A percentile compares a stretch with the other conserved stretches of the same genome.
Conservation (phyloP, 1,284 basidiomycete species). For the Pulveroboletus sp. region DNA sequence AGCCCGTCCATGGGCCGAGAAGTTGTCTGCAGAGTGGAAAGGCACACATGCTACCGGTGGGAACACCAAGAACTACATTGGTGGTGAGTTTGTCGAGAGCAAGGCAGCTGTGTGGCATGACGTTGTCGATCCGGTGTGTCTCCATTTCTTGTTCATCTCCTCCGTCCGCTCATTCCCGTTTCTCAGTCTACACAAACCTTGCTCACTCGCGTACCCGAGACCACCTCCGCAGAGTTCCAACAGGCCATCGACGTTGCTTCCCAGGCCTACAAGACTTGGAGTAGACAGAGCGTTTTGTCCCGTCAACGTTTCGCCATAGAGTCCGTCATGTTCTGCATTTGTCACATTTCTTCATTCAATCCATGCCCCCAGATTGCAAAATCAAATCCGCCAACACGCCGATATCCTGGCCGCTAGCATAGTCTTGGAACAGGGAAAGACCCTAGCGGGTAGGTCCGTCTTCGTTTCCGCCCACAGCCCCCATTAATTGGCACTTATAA, state of each 20-base stretch:
- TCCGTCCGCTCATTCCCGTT: neutral
- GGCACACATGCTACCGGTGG: conserved; percentile 83
- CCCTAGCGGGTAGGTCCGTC: conserved; percentile 62
- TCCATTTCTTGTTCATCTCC: neutral
- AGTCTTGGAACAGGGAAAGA: conserved; percentile 91
- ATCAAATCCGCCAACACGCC: conserved; percentile 76
- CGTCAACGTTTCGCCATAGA: conserved; percentile 90
- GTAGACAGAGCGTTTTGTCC: conserved; percentile 79
- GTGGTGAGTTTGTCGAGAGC: conserved; percentile 85
- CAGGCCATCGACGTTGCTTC: conserved; percentile 85
- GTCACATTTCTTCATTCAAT: conserved; percentile 1
- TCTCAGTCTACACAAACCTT: conserved; percentile 83
- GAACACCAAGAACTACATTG: conserved; percentile 87
- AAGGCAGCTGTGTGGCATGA: conserved; percentile 79
- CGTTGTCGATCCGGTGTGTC: conserved; percentile 80
- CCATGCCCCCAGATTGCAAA: conserved; percentile 62
- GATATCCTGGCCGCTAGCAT: conserved; percentile 77
- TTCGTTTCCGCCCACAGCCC: neutral
- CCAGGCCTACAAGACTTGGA: conserved; percentile 91
- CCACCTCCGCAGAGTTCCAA: conserved; percentile 80
- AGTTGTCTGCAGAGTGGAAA: conserved; percentile 74
- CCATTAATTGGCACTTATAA: conserved; percentile 12
- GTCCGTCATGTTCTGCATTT: conserved; percentile 46
- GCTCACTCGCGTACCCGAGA: conserved; percentile 88
- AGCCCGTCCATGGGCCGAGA: conserved; percentile 62